These are phyloP conservation scores for Nicotiana benthamiana DNA, from an alignment of 257 asterid genomes.

Conservation along the genomic window DNA sequence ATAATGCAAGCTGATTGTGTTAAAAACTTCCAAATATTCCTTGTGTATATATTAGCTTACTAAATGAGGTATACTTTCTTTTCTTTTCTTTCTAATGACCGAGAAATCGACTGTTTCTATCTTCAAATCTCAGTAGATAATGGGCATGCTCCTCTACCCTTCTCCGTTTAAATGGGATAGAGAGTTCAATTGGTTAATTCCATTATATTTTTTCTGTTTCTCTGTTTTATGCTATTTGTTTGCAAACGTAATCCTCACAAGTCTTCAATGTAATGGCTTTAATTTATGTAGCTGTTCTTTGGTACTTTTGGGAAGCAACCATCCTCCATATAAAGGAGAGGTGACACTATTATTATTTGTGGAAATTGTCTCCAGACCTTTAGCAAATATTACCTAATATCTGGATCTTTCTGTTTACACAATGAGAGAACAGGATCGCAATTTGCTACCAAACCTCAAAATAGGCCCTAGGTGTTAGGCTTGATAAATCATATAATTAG, in stretches of 20 bases:
- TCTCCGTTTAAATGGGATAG: background rate
- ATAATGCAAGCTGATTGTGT: background rate
- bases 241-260: background rate
- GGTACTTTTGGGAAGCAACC: background rate
- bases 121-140: background rate
- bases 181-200: background rate
- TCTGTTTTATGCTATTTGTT: background rate
- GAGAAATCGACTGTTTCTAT: background rate
- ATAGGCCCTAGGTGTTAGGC: too few relatives aligned
- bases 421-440: background rate
- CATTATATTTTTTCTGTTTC: background rate
- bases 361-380: too few relatives aligned
- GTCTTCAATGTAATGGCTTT: background rate
- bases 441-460: background rate
- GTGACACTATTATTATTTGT: background rate
- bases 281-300: too few relatives aligned
- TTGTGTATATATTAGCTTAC: background rate
- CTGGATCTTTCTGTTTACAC: background rate
- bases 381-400: background rate
- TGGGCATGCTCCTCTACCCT: background rate
- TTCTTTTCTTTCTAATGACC: background rate
- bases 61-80: too few relatives aligned
- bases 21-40: background rate
- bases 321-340: background rate
- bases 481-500: too few relatives aligned